Evolutionary conservation across 495 filamentous ascomycete species (phyloP), one percentile per base, ranked within the genome.

Genomic region (Stereocaulon alpinum): DNA sequence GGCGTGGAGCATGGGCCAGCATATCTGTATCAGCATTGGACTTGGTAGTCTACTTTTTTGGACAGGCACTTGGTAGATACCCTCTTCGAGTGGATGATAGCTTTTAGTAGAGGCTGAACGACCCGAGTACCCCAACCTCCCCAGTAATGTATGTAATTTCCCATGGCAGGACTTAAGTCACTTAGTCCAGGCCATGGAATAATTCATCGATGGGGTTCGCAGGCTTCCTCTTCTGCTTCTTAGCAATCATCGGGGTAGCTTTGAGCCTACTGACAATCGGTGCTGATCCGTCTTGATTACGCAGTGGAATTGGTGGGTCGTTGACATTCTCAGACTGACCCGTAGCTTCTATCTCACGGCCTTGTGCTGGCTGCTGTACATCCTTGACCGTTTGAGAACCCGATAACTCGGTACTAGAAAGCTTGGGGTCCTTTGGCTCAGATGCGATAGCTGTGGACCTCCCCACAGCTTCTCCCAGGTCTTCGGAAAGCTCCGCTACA

Each of bases 1-100:
- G 72, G 90, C 84, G 20, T 99, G 94, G 94, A 82, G 80, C 63
- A 60, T 88, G 53, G 85, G 80, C n/a, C 85, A 86, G 70, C 91
- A 98, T 80, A 67, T 91, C 55, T 69, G 74, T 50, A 77, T 91
- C 44, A 89, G 88, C 70, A 60, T 86, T 20, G 75, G 72, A 10
- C 64, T 84, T 44, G 79, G 80, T 14, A 72, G 80, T 62, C 34
- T 82, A 64, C 65, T 87, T 62, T 82, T 74, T 64, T 79, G 78
- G 79, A 59, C 77, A 45, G 77, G 80, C 41, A 66, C 56, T 29
- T 59, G 32, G 56, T 17, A 55, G 27, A 52, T 52, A 52, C 30
- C 49, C 49, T 37, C 2, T 52, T 37, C 49, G 29, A 34, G 34
- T 4, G n/a, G 17, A 34, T 32, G 3, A 20, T 18, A 18, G 18